Percentiles rank a stretch among this genome's conserved stretches.
Evolutionary conservation across 345 rosid species (phyloP).

Genomic region (Clausena lansium): DNA sequence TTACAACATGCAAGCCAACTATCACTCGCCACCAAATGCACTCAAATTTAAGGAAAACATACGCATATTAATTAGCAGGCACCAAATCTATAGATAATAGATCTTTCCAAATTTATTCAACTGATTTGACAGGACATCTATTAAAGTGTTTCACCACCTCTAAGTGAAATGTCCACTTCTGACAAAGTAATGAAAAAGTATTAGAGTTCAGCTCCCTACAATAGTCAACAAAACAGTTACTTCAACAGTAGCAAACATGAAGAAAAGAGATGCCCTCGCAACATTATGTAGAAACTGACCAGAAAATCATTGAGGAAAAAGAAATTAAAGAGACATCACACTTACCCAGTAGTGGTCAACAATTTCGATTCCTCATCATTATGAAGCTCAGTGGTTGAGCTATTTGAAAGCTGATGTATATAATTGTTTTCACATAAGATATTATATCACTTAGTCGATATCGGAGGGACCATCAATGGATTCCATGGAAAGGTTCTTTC

Average conservation of each 20-base stretch:
- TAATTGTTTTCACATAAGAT: constrained; percentile 14
- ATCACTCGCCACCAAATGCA: neutral
- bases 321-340: neutral
- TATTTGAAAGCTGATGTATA: constrained; percentile 18
- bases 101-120: constrained; percentile 4
- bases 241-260: constrained; percentile 17
- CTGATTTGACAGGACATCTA: constrained; percentile 35
- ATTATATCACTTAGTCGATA: constrained; percentile 60
- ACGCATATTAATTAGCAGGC: neutral
- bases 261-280: neutral
- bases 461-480: constrained; percentile 55
- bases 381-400: constrained; percentile 40
- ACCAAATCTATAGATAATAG: neutral
- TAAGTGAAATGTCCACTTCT: constrained; percentile 59
- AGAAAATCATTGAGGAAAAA: constrained; percentile 8
- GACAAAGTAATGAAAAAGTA: constrained; percentile 54
- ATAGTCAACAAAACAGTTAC: constrained; percentile 18
- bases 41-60: neutral
- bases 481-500: constrained; percentile 79
- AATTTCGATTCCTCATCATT: constrained; percentile 38
- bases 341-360: constrained; percentile 41
- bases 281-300: neutral
- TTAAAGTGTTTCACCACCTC: constrained; percentile 64
- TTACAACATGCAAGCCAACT: neutral
- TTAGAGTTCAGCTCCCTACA: constrained; percentile 55